Conservation (phyloP, 768 basidiomycete genomes). For the Boletus rex-veris region DNA sequence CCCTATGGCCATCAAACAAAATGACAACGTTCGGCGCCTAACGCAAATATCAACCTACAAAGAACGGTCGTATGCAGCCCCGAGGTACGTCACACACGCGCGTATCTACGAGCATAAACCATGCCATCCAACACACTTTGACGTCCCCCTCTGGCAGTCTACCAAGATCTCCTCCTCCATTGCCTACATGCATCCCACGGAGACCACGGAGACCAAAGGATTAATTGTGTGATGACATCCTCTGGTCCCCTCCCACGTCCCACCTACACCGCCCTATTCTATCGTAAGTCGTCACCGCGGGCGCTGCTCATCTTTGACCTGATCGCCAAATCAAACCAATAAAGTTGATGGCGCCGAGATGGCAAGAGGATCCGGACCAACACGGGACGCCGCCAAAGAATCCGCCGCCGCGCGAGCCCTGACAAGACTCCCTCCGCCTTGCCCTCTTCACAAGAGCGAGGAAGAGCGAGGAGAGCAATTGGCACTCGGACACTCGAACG, state of each 20-base stretch:
- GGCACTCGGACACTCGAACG: too few relatives aligned
- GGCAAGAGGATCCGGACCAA: constrained; percentile 9
- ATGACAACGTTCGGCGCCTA: too few relatives aligned
- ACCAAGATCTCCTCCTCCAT: neutral
- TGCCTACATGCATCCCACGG: neutral
- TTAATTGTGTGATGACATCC: constrained; percentile 2
- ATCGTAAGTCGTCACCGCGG: neutral
- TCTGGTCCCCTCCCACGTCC: constrained; percentile 4
- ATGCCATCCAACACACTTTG: too few relatives aligned
- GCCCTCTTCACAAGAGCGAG: neutral
- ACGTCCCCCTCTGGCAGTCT: neutral
- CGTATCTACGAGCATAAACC: too few relatives aligned
- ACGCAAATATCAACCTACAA: too few relatives aligned
- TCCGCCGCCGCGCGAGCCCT: constrained; percentile 13
- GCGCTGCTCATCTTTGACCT: neutral
- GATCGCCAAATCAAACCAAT: neutral
- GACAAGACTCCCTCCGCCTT: neutral
- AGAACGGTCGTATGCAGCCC: neutral
- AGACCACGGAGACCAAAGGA: neutral
- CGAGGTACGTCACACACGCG: neutral
- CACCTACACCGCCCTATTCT: constrained; percentile 6
- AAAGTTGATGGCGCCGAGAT: constrained; percentile 12
- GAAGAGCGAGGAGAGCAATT: too few relatives aligned
- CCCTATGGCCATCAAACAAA: too few relatives aligned
- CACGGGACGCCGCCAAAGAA: constrained; percentile 4